These are phyloP conservation scores for Colletotrichum sidae DNA, from an alignment of 2,329 filamentous ascomycete genomes.

Conservation along the genomic window DNA sequence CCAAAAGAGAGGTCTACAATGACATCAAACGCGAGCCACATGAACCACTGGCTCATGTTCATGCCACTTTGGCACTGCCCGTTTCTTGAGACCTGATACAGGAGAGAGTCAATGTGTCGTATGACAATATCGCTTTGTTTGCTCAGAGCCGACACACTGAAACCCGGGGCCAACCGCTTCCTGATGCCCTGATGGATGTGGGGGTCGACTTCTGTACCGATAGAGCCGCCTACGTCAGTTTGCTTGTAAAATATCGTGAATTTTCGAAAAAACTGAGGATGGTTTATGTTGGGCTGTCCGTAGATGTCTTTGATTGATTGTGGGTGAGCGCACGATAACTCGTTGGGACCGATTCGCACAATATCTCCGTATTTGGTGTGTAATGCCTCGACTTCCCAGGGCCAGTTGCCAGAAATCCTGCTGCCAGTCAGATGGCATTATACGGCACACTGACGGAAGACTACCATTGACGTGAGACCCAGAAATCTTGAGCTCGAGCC, in stretches of 20 bases:
- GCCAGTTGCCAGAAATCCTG: conserved; percentile 18
- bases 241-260: conserved; percentile 21
- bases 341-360: conserved; percentile 58
- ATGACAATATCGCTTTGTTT: conserved; percentile 45
- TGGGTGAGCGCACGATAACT: conserved; percentile 55
- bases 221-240: conserved; percentile 37
- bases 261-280: conserved; percentile 38
- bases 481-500: conserved; percentile 13
- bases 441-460: background rate
- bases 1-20: conserved; percentile 46
- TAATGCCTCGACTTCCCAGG: conserved; percentile 19
- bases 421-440: accelerated
- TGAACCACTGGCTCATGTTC: conserved; percentile 44
- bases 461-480: conserved; percentile 19
- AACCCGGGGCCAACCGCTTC: conserved; percentile 38
- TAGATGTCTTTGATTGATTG: conserved; percentile 55
- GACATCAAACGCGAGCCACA: conserved; percentile 45
- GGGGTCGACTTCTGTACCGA: conserved; percentile 19
- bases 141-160: conserved; percentile 39
- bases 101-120: conserved; percentile 52
- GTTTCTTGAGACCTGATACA: conserved; percentile 36
- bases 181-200: conserved; percentile 20
- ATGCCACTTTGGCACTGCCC: conserved; percentile 41
- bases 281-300: conserved; percentile 37
- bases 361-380: conserved; percentile 43